Evolutionary conservation across 2,329 filamentous ascomycete species (phyloP).

Genomic region (Cladosporium sp.): DNA sequence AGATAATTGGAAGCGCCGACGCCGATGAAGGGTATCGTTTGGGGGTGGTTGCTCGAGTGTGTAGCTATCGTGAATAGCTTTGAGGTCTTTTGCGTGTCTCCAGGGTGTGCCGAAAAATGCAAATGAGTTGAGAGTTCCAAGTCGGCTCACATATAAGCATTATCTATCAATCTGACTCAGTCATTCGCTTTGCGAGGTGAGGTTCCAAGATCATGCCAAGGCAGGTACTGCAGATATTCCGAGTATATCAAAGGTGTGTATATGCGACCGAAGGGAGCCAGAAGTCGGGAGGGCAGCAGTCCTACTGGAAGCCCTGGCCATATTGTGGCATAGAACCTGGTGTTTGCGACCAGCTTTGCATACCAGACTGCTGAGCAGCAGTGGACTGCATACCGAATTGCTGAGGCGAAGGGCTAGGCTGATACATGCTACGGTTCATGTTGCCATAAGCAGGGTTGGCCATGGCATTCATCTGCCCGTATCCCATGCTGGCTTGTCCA

Average conservation of each 20-base stretch:
- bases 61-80: too few relatives aligned
- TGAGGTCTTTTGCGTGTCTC: background rate
- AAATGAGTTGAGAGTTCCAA: background rate
- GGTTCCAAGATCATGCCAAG: background rate
- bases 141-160: background rate
- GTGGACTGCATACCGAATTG: conserved; percentile 37
- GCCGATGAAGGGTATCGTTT: conserved; percentile 12
- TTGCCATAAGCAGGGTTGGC: conserved; percentile 37
- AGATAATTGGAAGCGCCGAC: conserved; percentile 6
- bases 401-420: conserved; percentile 41
- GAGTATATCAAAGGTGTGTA: too few relatives aligned
- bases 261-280: background rate
- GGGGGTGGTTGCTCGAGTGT: background rate
- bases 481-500: conserved; percentile 40
- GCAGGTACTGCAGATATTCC: background rate
- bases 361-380: conserved; percentile 47
- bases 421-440: conserved; percentile 49
- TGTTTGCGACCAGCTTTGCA: conserved; percentile 48
- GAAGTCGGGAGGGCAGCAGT: too few relatives aligned
- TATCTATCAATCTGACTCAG: background rate
- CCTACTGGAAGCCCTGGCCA: conserved; percentile 31
- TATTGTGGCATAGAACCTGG: conserved; percentile 37
- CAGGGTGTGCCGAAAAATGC: background rate
- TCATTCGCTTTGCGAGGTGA: background rate
- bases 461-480: conserved; percentile 46